Base-by-base conservation (phyloP, 129 eudicot species). In the Chrysanthemum lavandulifolium region DNA sequence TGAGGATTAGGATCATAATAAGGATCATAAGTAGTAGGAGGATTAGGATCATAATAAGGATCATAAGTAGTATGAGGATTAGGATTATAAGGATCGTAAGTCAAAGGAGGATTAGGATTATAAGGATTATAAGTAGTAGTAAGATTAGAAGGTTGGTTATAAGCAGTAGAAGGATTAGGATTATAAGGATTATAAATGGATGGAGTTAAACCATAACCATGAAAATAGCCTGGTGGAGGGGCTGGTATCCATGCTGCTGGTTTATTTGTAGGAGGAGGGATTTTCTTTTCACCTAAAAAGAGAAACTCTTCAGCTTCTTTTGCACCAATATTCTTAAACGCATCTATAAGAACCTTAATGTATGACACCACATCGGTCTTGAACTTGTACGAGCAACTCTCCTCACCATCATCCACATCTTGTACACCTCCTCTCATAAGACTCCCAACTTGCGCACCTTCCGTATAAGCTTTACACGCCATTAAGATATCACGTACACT, bases 381-480 rank as follows among this genome's bases (percentile, higher is more conserved):
- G 58, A 88, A 86, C n/a, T 12, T 4, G 13, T 65, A 11, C 0
- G 95, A 90, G 83, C 91, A 85, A 73, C 82, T 80, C 29, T 61
- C 80, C 67, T 71, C 81, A n/a, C 81, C 87, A 58, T 75, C 90
- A 6, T 86, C 86, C 29, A 82, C 84, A 57, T 81, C 97, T 55
- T 83, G 87, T 43, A 75, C 89, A n/a, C 88, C 87, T 7, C 89
- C 95, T 79, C 76, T 85, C 52, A 80, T 89, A 11, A 87, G 73
- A 57, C 86, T 73, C 53, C 97, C 91, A 14, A 91, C 95, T 71
- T 88, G 89, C 61, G 82, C 91, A 13, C 97, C 97, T 29, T 84
- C 86, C 33, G 78, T 76, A 61, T 91, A 91, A 10, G 96, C 97
- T 70, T 81, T 82, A 75, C 97, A 91, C 25, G 96, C 91, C 79